These are phyloP conservation scores for Scleroderma bovista DNA, from an alignment of 768 basidiomycete genomes.

Conservation along the genomic window DNA sequence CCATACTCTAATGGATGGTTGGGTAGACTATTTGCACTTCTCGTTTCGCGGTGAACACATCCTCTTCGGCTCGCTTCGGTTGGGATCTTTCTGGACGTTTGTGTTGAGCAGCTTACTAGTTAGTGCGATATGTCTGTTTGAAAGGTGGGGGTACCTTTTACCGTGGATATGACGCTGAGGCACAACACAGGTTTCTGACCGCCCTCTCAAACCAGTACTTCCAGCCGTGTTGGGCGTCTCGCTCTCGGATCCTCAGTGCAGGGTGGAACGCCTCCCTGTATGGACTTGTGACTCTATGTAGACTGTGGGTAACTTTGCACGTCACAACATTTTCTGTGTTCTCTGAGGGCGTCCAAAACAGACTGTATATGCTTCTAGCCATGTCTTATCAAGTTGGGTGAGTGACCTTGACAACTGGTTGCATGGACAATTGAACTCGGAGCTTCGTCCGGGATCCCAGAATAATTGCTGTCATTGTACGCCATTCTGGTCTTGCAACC, in stretches of 20 bases:
- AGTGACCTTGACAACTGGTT: slow-evolving; percentile 19
- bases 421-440: no score
- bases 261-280: slow-evolving; percentile 53
- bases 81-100: slow-evolving; percentile 48
- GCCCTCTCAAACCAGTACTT: slow-evolving; percentile 45
- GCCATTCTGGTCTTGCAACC: not conserved
- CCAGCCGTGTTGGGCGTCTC: slow-evolving; percentile 36
- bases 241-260: slow-evolving; percentile 41
- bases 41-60: slow-evolving; percentile 41
- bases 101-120: slow-evolving; percentile 41
- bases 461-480: slow-evolving; percentile 22
- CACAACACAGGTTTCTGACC: slow-evolving; percentile 40
- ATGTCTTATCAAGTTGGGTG: slow-evolving; percentile 72
- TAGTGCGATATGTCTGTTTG: slow-evolving; percentile 42
- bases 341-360: slow-evolving; percentile 20
- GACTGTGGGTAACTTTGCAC: slow-evolving; percentile 45
- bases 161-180: slow-evolving; percentile 4
- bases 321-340: not conserved
- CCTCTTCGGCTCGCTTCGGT: slow-evolving; percentile 35
- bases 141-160: slow-evolving; percentile 41
- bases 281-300: slow-evolving; percentile 49
- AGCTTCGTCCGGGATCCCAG: slow-evolving; percentile 5
- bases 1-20: slow-evolving; percentile 34
- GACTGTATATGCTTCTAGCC: slow-evolving; percentile 66
- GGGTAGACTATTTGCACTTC: slow-evolving; percentile 43